Evolutionary conservation across 352 stramenopile species (phyloP).

Genomic region (Phytopythium boreale): DNA sequence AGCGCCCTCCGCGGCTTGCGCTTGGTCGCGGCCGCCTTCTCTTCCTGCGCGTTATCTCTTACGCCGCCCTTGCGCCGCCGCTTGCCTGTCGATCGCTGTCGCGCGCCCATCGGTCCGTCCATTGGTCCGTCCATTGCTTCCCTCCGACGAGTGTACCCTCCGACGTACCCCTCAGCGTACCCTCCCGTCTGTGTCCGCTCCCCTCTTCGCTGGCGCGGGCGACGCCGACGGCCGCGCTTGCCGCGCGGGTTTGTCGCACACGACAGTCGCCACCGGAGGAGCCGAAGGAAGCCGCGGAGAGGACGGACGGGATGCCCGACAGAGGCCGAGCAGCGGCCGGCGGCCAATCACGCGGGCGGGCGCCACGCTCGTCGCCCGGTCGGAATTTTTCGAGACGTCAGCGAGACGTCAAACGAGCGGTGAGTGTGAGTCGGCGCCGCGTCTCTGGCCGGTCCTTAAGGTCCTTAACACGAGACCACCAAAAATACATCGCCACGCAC

Average conservation of each 20-base stretch:
- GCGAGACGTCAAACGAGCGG: not conserved
- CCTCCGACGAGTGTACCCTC: too few species aligned
- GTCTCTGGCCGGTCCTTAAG: not conserved
- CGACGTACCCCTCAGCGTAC: not conserved
- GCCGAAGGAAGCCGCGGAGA: not conserved
- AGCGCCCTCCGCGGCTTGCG: conserved; percentile 4
- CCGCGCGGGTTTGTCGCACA: not conserved
- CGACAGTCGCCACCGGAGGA: not conserved
- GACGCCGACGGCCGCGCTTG: not conserved
- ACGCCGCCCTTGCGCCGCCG: not conserved
- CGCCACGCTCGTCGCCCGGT: not conserved
- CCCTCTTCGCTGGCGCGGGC: not conserved
- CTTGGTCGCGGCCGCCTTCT: not conserved
- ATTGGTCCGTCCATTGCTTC: not conserved
- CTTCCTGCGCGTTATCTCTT: too few species aligned
- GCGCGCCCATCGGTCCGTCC: not conserved
- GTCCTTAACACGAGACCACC: conserved; percentile 1
- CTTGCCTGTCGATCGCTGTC: not conserved
- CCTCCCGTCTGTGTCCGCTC: not conserved
- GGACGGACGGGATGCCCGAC: too few species aligned
- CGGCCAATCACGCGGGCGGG: not conserved
- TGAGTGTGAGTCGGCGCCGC: not conserved
- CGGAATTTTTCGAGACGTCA: not conserved
- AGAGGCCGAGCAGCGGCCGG: not conserved
- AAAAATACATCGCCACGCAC: not conserved